phyloP scores from a whole-genome alignment of 176 grass and related monocot species.

The Thinopyrum elongatum region DNA sequence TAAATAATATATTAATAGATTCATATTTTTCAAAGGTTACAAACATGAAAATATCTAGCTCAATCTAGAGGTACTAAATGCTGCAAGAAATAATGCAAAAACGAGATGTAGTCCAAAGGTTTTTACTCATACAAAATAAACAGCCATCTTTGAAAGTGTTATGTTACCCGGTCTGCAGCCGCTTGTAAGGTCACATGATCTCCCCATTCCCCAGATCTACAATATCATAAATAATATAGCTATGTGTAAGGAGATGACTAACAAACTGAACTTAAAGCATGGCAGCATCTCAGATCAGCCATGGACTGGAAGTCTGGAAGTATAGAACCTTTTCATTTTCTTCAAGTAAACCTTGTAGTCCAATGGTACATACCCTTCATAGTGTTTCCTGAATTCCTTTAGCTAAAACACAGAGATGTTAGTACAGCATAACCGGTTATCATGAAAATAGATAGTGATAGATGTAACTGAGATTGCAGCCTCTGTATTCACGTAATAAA shows the following conservation, averaged over 20 bases:
- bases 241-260: constrained; percentile 22
- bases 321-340: constrained; percentile 88
- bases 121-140: constrained; percentile 40
- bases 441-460: background rate
- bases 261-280: constrained; percentile 6
- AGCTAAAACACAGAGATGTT: constrained; percentile 53
- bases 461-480: background rate
- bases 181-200: constrained; percentile 96
- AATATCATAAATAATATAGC: constrained; percentile 30
- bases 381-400: constrained; percentile 82
- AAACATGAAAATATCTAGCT: background rate
- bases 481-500: background rate
- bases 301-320: constrained; percentile 30
- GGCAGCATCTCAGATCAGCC: constrained; percentile 11
- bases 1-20: background rate
- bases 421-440: constrained; percentile 19
- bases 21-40: background rate
- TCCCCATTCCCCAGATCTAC: constrained; percentile 92
- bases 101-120: constrained; percentile 38
- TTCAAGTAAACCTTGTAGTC: constrained; percentile 93
- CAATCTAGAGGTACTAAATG: constrained; percentile 6
- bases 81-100: constrained; percentile 36
- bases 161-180: constrained; percentile 85
- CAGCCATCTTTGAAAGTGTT: constrained; percentile 44
- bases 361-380: constrained; percentile 98